Evolutionary conservation across 2,329 filamentous ascomycete species (phyloP), one percentile per base, ranked within the genome.

Genomic region (Talaromyces verruculosus): DNA sequence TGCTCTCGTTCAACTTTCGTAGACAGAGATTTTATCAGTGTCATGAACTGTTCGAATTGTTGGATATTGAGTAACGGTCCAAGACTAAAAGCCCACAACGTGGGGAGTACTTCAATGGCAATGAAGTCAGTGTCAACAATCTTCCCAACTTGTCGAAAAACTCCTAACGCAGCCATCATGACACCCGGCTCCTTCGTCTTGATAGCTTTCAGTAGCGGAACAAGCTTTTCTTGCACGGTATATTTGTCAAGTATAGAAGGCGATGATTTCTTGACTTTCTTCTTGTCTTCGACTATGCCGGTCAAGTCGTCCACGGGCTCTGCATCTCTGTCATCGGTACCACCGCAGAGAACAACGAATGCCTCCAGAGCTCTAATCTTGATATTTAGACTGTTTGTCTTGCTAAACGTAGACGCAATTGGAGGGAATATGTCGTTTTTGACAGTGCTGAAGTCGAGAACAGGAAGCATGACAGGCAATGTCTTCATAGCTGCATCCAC

Each of bases 161-260:
- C 92, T 64, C 89, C 89, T 39, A 98, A 83, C 0, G 93, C 90
- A 5, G 94, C 93, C 83, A 98, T 91, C 91, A 98, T 98, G 10
- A 99, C 95, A 7, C 93, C 93, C 0, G 95, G 95, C 76, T 99
- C 95, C 75, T 97, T 98, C 0, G 95, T 99, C 79, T 97, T 98
- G 81, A 99, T 98, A 1, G 85, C 93, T 73, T 91, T 93, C 67
- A 99, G 84, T 4, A 98, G 81, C 0, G 95, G 95, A 0, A 98
- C 87, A 39, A 99, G 91, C 81, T 97, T 98, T 76, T 99, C 95
- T 76, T 99, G 95, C 81, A 99, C 94, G 0, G 95, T 98, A 74
- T 95, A 98, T 77, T 98, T 98, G 81, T 99, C 95, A 33, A 99
- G 82, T 2, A 94, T 93, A 1, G 88, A 92, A 0, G 90, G 90